Conservation (phyloP, 208 protist species). For the Zelonia costaricensis region DNA sequence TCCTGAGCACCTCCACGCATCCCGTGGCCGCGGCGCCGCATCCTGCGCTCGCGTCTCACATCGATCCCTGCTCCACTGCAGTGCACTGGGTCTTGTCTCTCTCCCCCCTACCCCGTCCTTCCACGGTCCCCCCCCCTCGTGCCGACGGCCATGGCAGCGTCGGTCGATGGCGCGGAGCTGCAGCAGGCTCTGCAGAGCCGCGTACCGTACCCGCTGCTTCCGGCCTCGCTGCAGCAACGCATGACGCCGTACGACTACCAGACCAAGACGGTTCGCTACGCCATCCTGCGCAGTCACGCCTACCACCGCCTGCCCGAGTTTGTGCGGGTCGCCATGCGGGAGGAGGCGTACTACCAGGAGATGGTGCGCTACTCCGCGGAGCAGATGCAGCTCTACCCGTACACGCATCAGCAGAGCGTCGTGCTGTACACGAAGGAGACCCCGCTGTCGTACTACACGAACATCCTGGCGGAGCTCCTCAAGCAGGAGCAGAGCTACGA, state of each 20-base stretch:
- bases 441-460: constrained; percentile 73
- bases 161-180: constrained; percentile 46
- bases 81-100: no score
- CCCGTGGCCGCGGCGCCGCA: no score
- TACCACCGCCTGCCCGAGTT: constrained; percentile 77
- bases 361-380: constrained; percentile 58
- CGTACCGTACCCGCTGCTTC: constrained; percentile 55
- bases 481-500: constrained; percentile 92
- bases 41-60: no score
- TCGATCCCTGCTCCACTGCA: no score
- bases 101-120: not conserved
- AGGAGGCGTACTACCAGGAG: constrained; percentile 71
- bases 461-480: constrained; percentile 73
- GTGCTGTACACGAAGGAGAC: constrained; percentile 69
- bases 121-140: not conserved
- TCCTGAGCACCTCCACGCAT: no score
- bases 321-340: constrained; percentile 37
- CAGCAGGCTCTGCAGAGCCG: constrained; percentile 54
- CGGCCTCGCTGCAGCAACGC: constrained; percentile 65
- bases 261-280: constrained; percentile 35
- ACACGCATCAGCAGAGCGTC: constrained; percentile 60
- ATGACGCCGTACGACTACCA: constrained; percentile 57
- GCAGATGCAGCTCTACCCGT: constrained; percentile 81
- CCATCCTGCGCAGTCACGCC: constrained; percentile 49
- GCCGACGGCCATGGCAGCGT: constrained; percentile 9